These are phyloP conservation scores for Verticillium nubilum DNA, from an alignment of 2,329 filamentous ascomycete genomes.

Conservation along the genomic window DNA sequence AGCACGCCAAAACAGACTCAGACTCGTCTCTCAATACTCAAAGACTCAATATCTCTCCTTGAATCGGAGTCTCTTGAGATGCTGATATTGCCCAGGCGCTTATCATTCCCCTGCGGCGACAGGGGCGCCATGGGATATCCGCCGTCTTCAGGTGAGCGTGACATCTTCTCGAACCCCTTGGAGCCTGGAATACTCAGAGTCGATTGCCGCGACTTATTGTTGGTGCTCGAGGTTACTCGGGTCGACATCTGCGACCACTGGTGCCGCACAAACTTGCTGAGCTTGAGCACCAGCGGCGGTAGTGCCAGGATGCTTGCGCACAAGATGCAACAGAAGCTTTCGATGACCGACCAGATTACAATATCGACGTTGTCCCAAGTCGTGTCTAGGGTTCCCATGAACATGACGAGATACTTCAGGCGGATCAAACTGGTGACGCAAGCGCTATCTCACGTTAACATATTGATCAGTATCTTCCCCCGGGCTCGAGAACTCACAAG, in stretches of 20 bases:
- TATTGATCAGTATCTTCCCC: too few relatives aligned
- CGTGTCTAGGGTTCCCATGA: conserved; percentile 7
- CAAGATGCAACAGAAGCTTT: conserved; percentile 29
- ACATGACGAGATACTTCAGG: conserved; percentile 12
- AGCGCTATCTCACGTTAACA: conserved; percentile 7
- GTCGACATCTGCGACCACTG: not conserved
- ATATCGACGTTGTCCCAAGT: conserved; percentile 25
- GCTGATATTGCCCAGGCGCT: not conserved
- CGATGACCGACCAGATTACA: conserved; percentile 25
- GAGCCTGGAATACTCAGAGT: not conserved
- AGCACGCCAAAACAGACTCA: not conserved
- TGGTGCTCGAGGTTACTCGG: not conserved
- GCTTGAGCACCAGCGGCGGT: conserved; percentile 28
- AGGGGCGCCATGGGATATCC: not conserved
- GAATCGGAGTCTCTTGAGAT: not conserved
- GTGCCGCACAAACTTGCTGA: not conserved
- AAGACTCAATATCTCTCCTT: not conserved
- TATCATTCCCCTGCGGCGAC: not conserved
- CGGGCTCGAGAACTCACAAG: conserved; percentile 45
- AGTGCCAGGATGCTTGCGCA: conserved; percentile 35
- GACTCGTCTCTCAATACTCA: not conserved
- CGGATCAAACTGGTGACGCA: conserved; percentile 14
- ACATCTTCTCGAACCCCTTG: not conserved
- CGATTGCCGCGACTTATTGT: conserved; percentile 3
- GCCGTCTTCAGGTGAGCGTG: not conserved